These are phyloP conservation scores for Trametes pubescens DNA, from an alignment of 1,284 basidiomycete genomes.

Conservation along the genomic window DNA sequence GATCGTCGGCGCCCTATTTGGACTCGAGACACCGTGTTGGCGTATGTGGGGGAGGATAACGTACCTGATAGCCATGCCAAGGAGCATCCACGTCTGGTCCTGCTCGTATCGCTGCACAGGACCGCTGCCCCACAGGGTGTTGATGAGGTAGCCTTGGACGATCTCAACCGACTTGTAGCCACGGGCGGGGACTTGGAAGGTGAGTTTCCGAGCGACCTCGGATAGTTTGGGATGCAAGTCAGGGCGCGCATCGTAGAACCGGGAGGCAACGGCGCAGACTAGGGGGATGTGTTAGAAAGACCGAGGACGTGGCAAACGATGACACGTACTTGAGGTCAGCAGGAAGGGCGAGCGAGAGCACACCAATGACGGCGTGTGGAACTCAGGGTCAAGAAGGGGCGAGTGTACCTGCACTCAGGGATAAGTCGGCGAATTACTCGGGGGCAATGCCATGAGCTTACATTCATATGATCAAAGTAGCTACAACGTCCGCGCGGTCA, in stretches of 20 bases:
- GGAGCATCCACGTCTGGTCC: slow-evolving; percentile 93
- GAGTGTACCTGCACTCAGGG: slow-evolving; percentile 64
- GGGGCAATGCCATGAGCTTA: slow-evolving; percentile 46
- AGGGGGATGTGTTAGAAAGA: slow-evolving; percentile 21
- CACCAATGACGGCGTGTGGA: slow-evolving; percentile 92
- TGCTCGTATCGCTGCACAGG: slow-evolving; percentile 95
- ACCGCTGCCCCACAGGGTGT: slow-evolving; percentile 88
- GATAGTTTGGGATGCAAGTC: slow-evolving; percentile 87
- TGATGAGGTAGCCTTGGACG: slow-evolving; percentile 88
- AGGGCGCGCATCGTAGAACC: slow-evolving; percentile 86
- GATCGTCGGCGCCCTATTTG: slow-evolving; percentile 27
- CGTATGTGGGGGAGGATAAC: slow-evolving; percentile 18
- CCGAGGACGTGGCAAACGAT: slow-evolving; percentile 9
- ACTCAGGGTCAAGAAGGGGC: slow-evolving; percentile 80
- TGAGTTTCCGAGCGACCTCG: slow-evolving; percentile 89
- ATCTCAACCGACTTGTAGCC: slow-evolving; percentile 97
- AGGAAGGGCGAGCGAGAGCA: slow-evolving; percentile 93
- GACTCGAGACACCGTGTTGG: slow-evolving; percentile 14
- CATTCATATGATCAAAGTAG: slow-evolving; percentile 81
- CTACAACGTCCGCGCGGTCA: slow-evolving; percentile 47
- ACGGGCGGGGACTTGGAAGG: slow-evolving; percentile 85
- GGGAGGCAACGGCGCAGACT: slow-evolving; percentile 95
- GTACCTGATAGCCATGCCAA: slow-evolving; percentile 87
- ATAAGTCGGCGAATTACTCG: slow-evolving; percentile 28
- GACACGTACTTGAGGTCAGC: slow-evolving; percentile 84